A percentile compares a stretch with the other conserved stretches of the same genome.
Evolutionary conservation across 257 asterid species (phyloP).

Genomic region (Lavandula angustifolia): DNA sequence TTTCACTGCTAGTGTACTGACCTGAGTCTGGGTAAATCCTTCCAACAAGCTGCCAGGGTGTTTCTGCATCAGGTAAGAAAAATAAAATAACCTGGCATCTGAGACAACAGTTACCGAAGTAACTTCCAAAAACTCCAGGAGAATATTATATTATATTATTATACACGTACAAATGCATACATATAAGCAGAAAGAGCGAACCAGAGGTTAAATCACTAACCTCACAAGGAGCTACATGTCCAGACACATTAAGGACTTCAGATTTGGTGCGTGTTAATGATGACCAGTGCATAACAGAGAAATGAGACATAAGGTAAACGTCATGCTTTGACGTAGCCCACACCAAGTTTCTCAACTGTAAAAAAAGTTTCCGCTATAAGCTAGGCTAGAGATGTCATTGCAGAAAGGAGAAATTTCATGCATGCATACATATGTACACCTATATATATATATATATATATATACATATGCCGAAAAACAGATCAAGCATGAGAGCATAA

Average conservation of each 20-base stretch:
- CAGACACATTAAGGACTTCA: constrained; percentile 82
- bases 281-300: constrained; percentile 88
- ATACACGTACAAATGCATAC: background rate
- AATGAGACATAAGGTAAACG: constrained; percentile 83
- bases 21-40: constrained; percentile 94
- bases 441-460: too few species aligned
- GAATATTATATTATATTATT: background rate
- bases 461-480: constrained; percentile 13
- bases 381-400: constrained; percentile 11
- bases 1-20: constrained; percentile 89
- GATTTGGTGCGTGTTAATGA: constrained; percentile 58
- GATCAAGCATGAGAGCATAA: constrained; percentile 7
- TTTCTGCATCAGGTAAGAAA: constrained; percentile 47
- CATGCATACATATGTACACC: background rate
- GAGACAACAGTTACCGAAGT: background rate
- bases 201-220: constrained; percentile 40
- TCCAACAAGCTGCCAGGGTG: constrained; percentile 93
- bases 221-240: constrained; percentile 85
- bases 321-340: constrained; percentile 94
- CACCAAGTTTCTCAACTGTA: constrained; percentile 87
- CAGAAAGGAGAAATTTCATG: background rate
- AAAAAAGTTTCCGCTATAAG: constrained; percentile 30
- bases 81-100: background rate
- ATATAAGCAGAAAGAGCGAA: constrained; percentile 1
- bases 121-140: constrained; percentile 2